Evolutionary conservation across 345 rosid species (phyloP), one percentile per base, ranked within the genome.

Genomic region (Psidium friedrichsthalianum): DNA sequence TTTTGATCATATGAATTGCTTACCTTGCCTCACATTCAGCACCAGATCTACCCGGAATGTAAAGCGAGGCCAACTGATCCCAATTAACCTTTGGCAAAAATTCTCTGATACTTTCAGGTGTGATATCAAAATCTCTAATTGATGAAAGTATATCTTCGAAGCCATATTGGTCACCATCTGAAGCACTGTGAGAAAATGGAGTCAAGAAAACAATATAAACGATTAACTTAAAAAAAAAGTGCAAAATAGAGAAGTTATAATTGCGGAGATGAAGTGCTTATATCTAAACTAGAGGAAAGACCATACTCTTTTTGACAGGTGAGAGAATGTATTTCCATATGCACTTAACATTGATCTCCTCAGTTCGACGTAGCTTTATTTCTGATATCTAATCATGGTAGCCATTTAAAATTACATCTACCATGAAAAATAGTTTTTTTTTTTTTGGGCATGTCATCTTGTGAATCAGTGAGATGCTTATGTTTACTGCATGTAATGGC

Each of bases 21-120:
- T 92, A 97, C 99, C 90, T 93, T 86, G 98, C 92, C 91, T 93
- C 94, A 88, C 99, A 97, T 91, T 96, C 99, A 83, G 96, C 92
- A 88, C 95, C 98, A 87, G 93, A 90, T 82, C 91, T 98, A 90
- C 92, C 93, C 51, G 83, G 84, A 42, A 92, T 88, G 85, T 90
- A 91, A 87, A 86, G 84, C 18, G 95, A 94, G 80, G 99, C 95
- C 89, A 96, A 86, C 52, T 92, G 93, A 88, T 94, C 91, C 99
- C 99, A 97, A 24, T 93, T 90, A 86, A 95, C 94, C 84, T 93
- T 90, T 5, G 98, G 98, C 90, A 96, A 95, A 87, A 94, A 93
- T 89, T 92, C 93, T 88, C 95, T 90, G 44, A 92, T 89, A 89
- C 87, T 89, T 85, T 94, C 95, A 20, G 98, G 95, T 14, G 98